A percentile compares a stretch with the other conserved stretches of the same genome.
These are phyloP conservation scores for Coniochaeta sp. DNA, from an alignment of 2,329 filamentous ascomycete genomes.

Conservation along the genomic window DNA sequence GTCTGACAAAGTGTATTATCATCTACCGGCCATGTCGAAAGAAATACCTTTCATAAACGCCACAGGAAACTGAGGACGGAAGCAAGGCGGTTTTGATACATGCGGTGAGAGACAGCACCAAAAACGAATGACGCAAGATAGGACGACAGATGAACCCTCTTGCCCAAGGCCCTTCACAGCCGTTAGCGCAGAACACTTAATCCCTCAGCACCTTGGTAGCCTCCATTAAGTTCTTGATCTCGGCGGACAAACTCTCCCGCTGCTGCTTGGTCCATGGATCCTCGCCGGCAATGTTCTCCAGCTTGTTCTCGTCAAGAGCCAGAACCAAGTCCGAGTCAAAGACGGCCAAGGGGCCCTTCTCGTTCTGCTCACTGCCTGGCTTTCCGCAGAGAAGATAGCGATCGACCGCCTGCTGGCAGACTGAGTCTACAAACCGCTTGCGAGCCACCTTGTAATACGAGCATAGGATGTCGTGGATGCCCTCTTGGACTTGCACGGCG, in stretches of 20 bases:
- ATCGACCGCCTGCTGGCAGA: constrained; percentile 51
- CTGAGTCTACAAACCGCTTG: constrained; percentile 54
- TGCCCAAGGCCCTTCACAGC: too few relatives aligned
- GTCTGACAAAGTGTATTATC: too few relatives aligned
- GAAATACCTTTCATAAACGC: too few relatives aligned
- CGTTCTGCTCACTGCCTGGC: neutral
- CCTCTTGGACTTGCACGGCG: constrained; percentile 20
- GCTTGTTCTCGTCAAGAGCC: constrained; percentile 34
- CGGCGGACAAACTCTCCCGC: constrained; percentile 30
- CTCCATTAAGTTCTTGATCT: constrained; percentile 36
- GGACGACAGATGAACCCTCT: too few relatives aligned
- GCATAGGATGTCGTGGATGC: constrained; percentile 52
- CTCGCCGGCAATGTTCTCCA: constrained; percentile 53
- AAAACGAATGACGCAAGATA: too few relatives aligned
- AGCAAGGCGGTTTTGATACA: too few relatives aligned
- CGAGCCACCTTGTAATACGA: constrained; percentile 55
- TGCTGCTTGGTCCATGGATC: constrained; percentile 30
- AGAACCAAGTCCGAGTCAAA: constrained; percentile 45
- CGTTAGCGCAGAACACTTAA: too few relatives aligned
- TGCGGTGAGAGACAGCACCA: too few relatives aligned
- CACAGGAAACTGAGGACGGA: too few relatives aligned
- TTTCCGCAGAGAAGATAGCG: constrained; percentile 41
- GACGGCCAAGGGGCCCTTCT: constrained; percentile 40
- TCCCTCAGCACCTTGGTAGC: constrained; percentile 18
- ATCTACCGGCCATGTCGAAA: too few relatives aligned